Base-by-base conservation (phyloP, 495 filamentous ascomycete genomes). In the Entonaema liquescens region DNA sequence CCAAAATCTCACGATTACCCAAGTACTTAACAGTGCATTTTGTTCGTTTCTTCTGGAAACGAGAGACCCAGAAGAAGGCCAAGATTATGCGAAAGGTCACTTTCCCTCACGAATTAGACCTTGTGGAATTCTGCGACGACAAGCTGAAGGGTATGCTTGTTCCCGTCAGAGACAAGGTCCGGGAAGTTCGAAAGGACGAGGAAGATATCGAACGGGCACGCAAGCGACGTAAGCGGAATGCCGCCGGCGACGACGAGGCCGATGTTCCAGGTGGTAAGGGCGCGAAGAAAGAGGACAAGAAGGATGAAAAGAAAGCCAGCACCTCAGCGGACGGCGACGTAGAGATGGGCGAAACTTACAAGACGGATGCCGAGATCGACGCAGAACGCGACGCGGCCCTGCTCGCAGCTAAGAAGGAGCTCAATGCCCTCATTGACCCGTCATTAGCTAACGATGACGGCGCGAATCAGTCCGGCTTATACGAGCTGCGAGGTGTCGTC, bases 81-180 rank as follows among this genome's bases (percentile, higher is more conserved):
- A 99, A 99, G 87, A 99, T 99, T 75, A 94, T 99, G 94, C 91
- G 94, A 72, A 99, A 98, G 79, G 95, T 99, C 49, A 93, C 92
- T 0, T 99, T 99, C 79, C 95, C 94, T 17, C 88, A 89, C 52
- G 96, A 99, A 79, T 83, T 99, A 25, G 95, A 99, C 77, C 90
- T 90, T 3, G 91, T 97, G 9, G 95, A 99, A 74, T 98, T 95
- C 81, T 99, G 95, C 77, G 93, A 94, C 57, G 94, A 98, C 40
- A 89, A 95, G 59, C 85, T 99, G 52, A 88, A 87, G 77, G 89
- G 92, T 72, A 87, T 90, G 68, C 87, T 99, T 42, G 84, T 98
- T 56, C 95, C 95, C 3, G 89, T 98, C 33, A 87, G 95, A 50
- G 96, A 99, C 81, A 96, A 95, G 85, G 92, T 99, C 33, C 89